A percentile compares a stretch with the other conserved stretches of the same genome.
These are phyloP conservation scores for Epichloe elymi DNA, from an alignment of 2,329 filamentous ascomycete species.

Conservation along the genomic window DNA sequence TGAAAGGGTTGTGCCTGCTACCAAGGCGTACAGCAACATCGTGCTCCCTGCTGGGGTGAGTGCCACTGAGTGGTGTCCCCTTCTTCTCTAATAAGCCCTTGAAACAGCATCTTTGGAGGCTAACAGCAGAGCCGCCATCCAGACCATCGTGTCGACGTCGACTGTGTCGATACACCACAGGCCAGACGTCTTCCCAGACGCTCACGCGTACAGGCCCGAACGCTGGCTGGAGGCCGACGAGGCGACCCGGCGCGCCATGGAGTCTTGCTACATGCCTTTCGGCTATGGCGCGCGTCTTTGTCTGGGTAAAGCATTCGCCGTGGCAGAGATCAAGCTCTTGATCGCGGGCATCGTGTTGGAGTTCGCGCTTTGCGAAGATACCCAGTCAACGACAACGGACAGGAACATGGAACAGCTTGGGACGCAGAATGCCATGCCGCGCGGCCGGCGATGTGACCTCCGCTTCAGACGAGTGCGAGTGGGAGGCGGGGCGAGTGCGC, in stretches of 20 bases:
- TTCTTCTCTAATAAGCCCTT: too few relatives aligned
- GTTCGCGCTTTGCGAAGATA: constrained; percentile 1
- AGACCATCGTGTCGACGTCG: constrained; percentile 6
- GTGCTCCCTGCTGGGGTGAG: constrained; percentile 3
- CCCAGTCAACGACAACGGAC: not conserved
- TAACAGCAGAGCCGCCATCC: not conserved
- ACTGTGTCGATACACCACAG: constrained; percentile 2
- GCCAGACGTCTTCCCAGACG: constrained; percentile 1
- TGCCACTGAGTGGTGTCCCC: not conserved
- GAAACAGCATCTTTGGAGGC: not conserved
- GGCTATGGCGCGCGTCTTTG: constrained; percentile 4
- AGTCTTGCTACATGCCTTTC: constrained; percentile 5
- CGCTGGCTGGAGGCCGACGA: constrained; percentile 5
- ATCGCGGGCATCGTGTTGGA: not conserved
- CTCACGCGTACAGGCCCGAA: not conserved
- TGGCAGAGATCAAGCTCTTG: constrained; percentile 3
- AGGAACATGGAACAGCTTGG: constrained; percentile 3
- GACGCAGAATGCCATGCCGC: constrained; percentile 4
- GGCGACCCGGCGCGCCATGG: constrained; percentile 1
- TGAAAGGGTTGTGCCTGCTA: constrained; percentile 3
- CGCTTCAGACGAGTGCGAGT: not conserved
- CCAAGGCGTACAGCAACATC: not conserved
- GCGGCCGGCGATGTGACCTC: constrained; percentile 3
- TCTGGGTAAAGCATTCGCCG: constrained; percentile 3
- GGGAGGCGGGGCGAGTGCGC: not conserved